Evolutionary conservation across 78 protist genomes (phyloP).

Genomic region (Anaeramoeba ignava): DNA sequence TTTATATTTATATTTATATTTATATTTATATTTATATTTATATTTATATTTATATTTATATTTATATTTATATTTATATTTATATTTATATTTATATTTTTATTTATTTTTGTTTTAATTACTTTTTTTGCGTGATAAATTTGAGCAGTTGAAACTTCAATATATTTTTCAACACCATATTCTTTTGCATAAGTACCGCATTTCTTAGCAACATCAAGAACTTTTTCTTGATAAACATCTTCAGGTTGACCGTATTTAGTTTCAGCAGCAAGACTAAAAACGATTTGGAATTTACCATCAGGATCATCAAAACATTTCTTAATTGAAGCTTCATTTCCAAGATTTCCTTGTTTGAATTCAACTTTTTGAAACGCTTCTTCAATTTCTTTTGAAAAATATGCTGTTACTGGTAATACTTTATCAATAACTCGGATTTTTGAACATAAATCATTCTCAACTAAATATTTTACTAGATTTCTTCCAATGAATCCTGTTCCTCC

Average conservation of each 20-base stretch:
- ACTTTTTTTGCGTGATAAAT: conserved; percentile 57
- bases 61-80: no score
- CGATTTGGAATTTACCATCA: conserved; percentile 45
- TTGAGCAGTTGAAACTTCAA: conserved; percentile 80
- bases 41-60: no score
- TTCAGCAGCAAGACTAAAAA: conserved; percentile 77
- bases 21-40: no score
- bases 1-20: no score
- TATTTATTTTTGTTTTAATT: no score
- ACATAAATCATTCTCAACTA: conserved; percentile 51
- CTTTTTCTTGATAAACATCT: conserved; percentile 51
- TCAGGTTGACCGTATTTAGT: conserved; percentile 68
- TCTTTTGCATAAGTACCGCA: conserved; percentile 45
- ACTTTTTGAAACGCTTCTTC: conserved; percentile 39
- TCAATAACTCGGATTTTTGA: conserved; percentile 65
- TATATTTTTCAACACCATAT: conserved; percentile 40
- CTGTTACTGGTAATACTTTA: conserved; percentile 66
- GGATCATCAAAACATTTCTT: conserved; percentile 22
- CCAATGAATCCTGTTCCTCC: conserved; percentile 88
- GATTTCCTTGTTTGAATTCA: conserved; percentile 63
- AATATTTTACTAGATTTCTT: conserved; percentile 58
- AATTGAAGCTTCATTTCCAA: conserved; percentile 13
- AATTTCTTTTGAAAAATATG: conserved; percentile 38
- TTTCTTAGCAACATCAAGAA: conserved; percentile 31
- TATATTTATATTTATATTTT: no score